Base-by-base conservation (phyloP, 148 eudicot species). In the Vaccinium macrocarpon region DNA sequence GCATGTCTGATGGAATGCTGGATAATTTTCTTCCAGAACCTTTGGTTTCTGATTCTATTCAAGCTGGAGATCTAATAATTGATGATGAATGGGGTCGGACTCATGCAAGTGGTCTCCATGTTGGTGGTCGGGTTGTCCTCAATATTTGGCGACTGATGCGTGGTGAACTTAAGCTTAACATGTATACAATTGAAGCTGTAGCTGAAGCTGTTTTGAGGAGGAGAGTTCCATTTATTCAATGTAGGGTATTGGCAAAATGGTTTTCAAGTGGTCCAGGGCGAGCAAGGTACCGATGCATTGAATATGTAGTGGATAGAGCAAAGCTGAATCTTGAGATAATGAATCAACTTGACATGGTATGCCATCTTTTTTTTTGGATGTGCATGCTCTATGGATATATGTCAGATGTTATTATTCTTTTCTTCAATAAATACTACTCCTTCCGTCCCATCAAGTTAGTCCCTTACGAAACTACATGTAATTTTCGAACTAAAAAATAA, bases 11-110 rank as follows among this genome's bases (percentile, higher is more conserved):
- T 23, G 92, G 84, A 86, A 88, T 56, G 79, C 66, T n/a, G 66
- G 90, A 84, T 84, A 89, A 79, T 81, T 86, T 85, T 76, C 80
- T 84, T 80, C 84, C 90, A 73, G 94, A 90, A 64, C 86, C 92
- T 68, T 61, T 89, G 86, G 80, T 73, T 61, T 79, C 94, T 88
- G 96, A 93, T 73, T 74, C 92, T 72, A 80, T 81, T 83, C 77
- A 85, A 71, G 83, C 66, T 82, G 94, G 91, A 83, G 88, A 88
- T 80, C 66, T 90, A 68, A 81, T 97, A 84, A 93, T 93, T 84
- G 96, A 95, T 85, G 99, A 97, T 62, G 99, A 97, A 83, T 97
- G 99, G 99, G 99, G 99, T 21, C 88, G 99, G 86, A 97, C 98
- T 83, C 99, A 97, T 91, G 97, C 93, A 27, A 97, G 99, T 81